Evolutionary conservation across 2,329 filamentous ascomycete species (phyloP).

Genomic region (Colletotrichum chlorophyti): DNA sequence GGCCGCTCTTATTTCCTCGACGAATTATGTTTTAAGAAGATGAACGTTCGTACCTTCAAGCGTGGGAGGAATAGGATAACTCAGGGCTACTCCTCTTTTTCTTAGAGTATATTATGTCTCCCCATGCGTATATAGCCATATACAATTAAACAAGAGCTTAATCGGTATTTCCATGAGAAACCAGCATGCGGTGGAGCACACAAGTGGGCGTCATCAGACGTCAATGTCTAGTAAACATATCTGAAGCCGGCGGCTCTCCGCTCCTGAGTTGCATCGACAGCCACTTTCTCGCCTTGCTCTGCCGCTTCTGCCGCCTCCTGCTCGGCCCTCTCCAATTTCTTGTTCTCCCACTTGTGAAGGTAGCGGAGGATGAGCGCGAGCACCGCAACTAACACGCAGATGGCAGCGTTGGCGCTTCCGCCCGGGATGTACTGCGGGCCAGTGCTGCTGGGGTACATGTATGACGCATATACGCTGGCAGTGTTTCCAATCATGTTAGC

Average conservation of each 20-base stretch:
- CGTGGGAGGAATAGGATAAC: too few relatives aligned
- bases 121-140: too few relatives aligned
- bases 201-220: too few relatives aligned
- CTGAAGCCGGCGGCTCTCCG: slow-evolving; percentile 36
- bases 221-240: slow-evolving; percentile 38
- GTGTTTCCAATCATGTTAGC: slow-evolving; percentile 71
- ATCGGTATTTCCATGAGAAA: too few relatives aligned
- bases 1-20: too few relatives aligned
- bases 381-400: slow-evolving; percentile 65
- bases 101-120: too few relatives aligned
- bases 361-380: slow-evolving; percentile 60
- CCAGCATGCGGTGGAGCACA: too few relatives aligned
- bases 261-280: slow-evolving; percentile 10
- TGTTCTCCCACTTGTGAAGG: slow-evolving; percentile 66
- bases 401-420: slow-evolving; percentile 66
- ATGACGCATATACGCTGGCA: slow-evolving; percentile 50
- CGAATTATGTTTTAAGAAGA: too few relatives aligned
- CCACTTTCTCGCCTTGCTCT: slow-evolving; percentile 20
- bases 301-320: slow-evolving; percentile 32
- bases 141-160: too few relatives aligned
- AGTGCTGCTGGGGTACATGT: slow-evolving; percentile 51
- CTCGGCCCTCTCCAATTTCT: slow-evolving; percentile 58
- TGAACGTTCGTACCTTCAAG: too few relatives aligned
- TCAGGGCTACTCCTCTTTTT: too few relatives aligned
- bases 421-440: slow-evolving; percentile 56